These are phyloP conservation scores for Paxillus ammoniavirescens DNA, from an alignment of 768 basidiomycete species.

Conservation along the genomic window DNA sequence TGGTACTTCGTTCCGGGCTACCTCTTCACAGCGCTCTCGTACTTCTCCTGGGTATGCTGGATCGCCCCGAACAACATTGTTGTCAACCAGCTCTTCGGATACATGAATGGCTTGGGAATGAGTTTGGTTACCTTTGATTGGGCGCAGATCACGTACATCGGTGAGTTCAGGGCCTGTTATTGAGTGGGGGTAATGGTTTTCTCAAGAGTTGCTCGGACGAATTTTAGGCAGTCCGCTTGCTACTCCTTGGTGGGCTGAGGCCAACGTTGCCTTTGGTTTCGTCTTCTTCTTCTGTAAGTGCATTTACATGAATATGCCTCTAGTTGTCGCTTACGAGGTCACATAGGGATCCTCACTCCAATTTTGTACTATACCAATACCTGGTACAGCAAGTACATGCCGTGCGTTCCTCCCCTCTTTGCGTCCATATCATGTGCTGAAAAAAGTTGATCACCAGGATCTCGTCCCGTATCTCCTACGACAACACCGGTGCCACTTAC, in stretches of 20 bases:
- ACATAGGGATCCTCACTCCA: slow-evolving; percentile 54
- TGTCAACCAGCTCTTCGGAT: slow-evolving; percentile 78
- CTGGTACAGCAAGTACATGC: slow-evolving; percentile 58
- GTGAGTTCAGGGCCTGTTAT: not conserved
- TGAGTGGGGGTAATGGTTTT: not conserved
- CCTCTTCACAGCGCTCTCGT: slow-evolving; percentile 62
- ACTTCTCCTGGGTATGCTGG: slow-evolving; percentile 63
- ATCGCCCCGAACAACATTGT: slow-evolving; percentile 67
- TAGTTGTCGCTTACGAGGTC: slow-evolving; percentile 49
- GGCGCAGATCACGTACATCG: slow-evolving; percentile 54
- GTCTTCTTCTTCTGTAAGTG: slow-evolving; percentile 63
- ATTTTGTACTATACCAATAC: slow-evolving; percentile 66
- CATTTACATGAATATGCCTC: slow-evolving; percentile 27
- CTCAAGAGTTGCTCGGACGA: not conserved
- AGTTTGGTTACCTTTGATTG: slow-evolving; percentile 80
- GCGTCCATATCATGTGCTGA: not conserved
- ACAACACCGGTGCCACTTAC: slow-evolving; percentile 58
- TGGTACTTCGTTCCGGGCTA: slow-evolving; percentile 73
- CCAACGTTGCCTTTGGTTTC: slow-evolving; percentile 63
- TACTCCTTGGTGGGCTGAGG: slow-evolving; percentile 83
- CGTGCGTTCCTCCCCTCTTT: slow-evolving; percentile 34
- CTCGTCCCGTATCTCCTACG: slow-evolving; percentile 62
- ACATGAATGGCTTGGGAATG: slow-evolving; percentile 56
- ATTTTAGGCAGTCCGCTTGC: slow-evolving; percentile 51
- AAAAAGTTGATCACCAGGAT: slow-evolving; percentile 35